Evolutionary conservation across 129 eudicot species (phyloP).

Genomic region (Flaveria brownii): DNA sequence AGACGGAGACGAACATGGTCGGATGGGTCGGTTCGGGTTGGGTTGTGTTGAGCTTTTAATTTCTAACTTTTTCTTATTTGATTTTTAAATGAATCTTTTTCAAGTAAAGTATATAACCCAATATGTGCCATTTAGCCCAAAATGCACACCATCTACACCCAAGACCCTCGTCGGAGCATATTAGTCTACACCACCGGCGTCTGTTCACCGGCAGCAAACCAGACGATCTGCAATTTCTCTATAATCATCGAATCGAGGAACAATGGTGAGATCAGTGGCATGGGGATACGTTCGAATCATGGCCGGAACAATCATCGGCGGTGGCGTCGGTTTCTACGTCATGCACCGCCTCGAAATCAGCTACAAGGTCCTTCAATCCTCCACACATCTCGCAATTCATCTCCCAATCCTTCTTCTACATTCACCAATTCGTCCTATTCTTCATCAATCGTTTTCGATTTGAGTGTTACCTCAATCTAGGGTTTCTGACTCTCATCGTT

Average conservation of each 20-base stretch:
- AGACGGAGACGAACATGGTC: too few species aligned
- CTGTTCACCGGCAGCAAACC: background rate
- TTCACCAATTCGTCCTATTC: background rate
- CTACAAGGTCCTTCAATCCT: constrained; percentile 57
- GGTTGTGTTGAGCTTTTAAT: too few species aligned
- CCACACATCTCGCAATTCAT: too few species aligned
- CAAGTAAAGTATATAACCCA: too few species aligned
- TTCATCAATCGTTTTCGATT: background rate
- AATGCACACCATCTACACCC: background rate
- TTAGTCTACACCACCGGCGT: background rate
- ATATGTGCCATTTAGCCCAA: background rate
- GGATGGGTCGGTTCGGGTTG: too few species aligned
- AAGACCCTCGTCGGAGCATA: background rate
- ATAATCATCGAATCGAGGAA: background rate
- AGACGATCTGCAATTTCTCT: constrained; percentile 3
- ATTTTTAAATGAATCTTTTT: too few species aligned
- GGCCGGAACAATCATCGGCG: constrained; percentile 77
- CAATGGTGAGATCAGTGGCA: constrained; percentile 48
- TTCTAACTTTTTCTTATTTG: too few species aligned
- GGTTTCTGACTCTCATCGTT: background rate
- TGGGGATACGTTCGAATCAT: constrained; percentile 91
- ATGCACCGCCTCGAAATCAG: constrained; percentile 86
- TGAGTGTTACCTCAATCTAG: background rate
- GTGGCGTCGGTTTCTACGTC: constrained; percentile 68
- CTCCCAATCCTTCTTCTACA: background rate